Evolutionary conservation across 192 early-diverging fungal species (phyloP).

Genomic region (Linnemannia elongata): DNA sequence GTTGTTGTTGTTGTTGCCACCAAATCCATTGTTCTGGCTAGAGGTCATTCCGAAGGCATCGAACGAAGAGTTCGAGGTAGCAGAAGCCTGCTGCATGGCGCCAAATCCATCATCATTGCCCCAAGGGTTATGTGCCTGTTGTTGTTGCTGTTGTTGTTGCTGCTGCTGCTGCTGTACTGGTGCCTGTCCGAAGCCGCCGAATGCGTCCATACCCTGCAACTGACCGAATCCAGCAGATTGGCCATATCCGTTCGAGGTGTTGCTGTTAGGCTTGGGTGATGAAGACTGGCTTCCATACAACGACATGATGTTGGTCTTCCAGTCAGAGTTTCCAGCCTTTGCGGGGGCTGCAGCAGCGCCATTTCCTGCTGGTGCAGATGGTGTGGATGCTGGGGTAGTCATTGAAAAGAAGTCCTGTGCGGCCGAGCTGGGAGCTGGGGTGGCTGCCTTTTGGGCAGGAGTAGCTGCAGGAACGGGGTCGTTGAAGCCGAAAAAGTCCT

Average conservation of each 20-base stretch:
- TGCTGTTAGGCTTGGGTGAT: slow-evolving; percentile 22
- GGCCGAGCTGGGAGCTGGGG: background rate
- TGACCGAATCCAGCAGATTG: slow-evolving; percentile 34
- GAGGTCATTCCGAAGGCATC: slow-evolving; percentile 26
- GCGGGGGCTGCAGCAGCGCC: background rate
- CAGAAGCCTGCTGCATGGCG: slow-evolving; percentile 46
- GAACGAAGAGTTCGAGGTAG: slow-evolving; percentile 24
- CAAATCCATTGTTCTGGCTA: slow-evolving; percentile 20
- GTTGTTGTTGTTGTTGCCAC: background rate
- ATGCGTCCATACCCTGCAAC: slow-evolving; percentile 47
- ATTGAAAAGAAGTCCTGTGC: slow-evolving; percentile 41
- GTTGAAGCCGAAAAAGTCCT: slow-evolving; percentile 46
- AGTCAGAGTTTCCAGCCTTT: slow-evolving; percentile 46
- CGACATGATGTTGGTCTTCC: slow-evolving; percentile 55
- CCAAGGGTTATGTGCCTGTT: slow-evolving; percentile 35
- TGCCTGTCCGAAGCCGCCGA: slow-evolving; percentile 39
- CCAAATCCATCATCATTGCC: slow-evolving; percentile 53
- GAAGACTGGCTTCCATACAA: slow-evolving; percentile 47
- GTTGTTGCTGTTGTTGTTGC: slow-evolving; percentile 27
- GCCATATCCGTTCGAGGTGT: background rate
- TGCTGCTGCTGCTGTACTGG: slow-evolving; percentile 39
- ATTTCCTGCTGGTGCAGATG: background rate
- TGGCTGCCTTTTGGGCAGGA: slow-evolving; percentile 5
- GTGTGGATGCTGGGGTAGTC: slow-evolving; percentile 1
- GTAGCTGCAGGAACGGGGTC: slow-evolving; percentile 29